Evolutionary conservation across 805 yeast genomes (phyloP).

Genomic region (Saturnispora quitensis): DNA sequence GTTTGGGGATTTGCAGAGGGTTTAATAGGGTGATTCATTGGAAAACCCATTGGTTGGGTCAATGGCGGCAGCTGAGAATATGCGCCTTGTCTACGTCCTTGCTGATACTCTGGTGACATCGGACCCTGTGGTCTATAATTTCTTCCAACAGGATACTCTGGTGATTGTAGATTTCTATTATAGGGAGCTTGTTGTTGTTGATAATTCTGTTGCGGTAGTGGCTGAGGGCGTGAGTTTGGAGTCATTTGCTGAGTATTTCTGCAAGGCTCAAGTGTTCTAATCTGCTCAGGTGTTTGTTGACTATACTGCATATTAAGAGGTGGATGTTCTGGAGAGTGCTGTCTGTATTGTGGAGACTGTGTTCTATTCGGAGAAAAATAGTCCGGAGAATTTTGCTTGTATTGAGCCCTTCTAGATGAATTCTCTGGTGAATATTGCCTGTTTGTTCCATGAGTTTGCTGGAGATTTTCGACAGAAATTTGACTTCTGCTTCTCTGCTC

Average conservation of each 20-base stretch:
- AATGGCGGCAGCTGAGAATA: not conserved
- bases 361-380: not conserved
- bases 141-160: not conserved
- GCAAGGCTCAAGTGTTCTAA: not conserved
- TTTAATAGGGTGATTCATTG: not conserved
- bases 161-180: not conserved
- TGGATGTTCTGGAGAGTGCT: not conserved
- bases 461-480: not conserved
- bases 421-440: not conserved
- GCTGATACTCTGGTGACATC: not conserved
- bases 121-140: not conserved
- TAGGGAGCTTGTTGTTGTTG: not conserved
- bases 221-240: not conserved
- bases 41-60: not conserved
- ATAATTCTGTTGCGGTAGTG: not conserved
- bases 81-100: not conserved
- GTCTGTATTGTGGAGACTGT: not conserved
- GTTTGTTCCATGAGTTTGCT: not conserved
- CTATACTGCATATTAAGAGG: not conserved
- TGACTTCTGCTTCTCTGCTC: not conserved
- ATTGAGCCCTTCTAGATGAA: not conserved
- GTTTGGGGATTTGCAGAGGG: not conserved
- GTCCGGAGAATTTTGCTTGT: not conserved
- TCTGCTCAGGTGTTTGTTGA: conserved; percentile 1
- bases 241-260: not conserved